phyloP scores from a whole-genome alignment of 2,329 filamentous ascomycete genomes.

The Ramularia endophylla region DNA sequence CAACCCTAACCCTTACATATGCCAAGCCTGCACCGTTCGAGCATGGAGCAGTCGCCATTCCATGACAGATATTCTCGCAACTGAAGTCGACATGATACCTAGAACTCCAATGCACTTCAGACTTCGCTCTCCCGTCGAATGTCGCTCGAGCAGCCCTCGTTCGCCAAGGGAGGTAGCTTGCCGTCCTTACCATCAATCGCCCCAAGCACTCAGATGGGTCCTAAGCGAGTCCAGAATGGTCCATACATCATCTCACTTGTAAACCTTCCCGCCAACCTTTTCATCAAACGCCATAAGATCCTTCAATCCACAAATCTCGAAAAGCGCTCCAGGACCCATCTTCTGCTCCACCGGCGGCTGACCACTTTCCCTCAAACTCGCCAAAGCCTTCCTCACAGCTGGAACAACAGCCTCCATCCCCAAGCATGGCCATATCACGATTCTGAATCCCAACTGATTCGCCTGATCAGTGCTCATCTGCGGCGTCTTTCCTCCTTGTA shows the following conservation, averaged over 20 bases:
- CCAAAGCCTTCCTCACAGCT: slow-evolving; percentile 23
- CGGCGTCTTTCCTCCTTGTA: slow-evolving; percentile 52
- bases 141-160: too few relatives aligned
- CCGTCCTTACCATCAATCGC: too few relatives aligned
- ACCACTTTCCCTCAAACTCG: slow-evolving; percentile 34
- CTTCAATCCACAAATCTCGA: slow-evolving; percentile 48
- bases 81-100: too few relatives aligned
- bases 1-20: background rate
- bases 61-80: too few relatives aligned
- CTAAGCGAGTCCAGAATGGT: too few relatives aligned
- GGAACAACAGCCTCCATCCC: slow-evolving; percentile 42
- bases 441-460: slow-evolving; percentile 50
- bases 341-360: slow-evolving; percentile 30
- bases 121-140: too few relatives aligned
- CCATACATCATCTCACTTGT: slow-evolving; percentile 13
- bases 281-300: slow-evolving; percentile 48
- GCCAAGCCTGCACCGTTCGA: too few relatives aligned
- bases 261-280: slow-evolving; percentile 37
- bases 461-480: slow-evolving; percentile 49
- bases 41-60: too few relatives aligned
- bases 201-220: too few relatives aligned
- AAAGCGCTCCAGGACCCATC: slow-evolving; percentile 44
- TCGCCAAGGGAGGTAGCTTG: too few relatives aligned
- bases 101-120: too few relatives aligned
- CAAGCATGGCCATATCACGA: slow-evolving; percentile 54